A percentile compares a stretch with the other conserved stretches of the same genome.
Conservation (phyloP, 2,329 filamentous ascomycete species). For the Botrytis squamosa region DNA sequence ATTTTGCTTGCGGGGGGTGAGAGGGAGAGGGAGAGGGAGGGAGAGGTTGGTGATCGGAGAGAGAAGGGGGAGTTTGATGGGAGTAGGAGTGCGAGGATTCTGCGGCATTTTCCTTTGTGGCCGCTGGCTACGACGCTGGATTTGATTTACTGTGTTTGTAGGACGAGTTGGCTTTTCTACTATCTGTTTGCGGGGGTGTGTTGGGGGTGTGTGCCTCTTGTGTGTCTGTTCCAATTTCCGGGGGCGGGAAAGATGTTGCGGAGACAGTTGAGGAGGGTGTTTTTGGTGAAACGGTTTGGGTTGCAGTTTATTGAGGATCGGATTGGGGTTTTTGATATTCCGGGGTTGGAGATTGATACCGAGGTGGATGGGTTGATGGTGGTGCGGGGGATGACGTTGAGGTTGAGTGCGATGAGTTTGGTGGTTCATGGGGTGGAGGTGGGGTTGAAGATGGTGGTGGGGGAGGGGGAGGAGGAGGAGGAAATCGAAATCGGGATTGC, state of each 20-base stretch:
- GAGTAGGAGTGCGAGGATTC: conserved; percentile 37
- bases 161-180: conserved; percentile 54
- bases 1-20: conserved; percentile 28
- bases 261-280: conserved; percentile 39
- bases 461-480: conserved; percentile 48
- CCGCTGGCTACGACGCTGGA: conserved; percentile 48
- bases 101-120: conserved; percentile 48
- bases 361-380: conserved; percentile 53
- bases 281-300: conserved; percentile 38
- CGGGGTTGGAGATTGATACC: conserved; percentile 54
- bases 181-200: conserved; percentile 44
- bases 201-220: conserved; percentile 45
- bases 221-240: conserved; percentile 48
- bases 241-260: conserved; percentile 30
- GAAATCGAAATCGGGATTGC: conserved; percentile 54
- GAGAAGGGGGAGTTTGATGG: neutral
- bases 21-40: neutral
- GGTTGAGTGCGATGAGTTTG: conserved; percentile 49
- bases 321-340: conserved; percentile 44
- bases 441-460: conserved; percentile 51
- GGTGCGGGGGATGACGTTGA: conserved; percentile 52
- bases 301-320: conserved; percentile 51
- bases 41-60: neutral
- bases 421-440: conserved; percentile 54
- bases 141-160: conserved; percentile 46